Percentiles rank a stretch among this genome's conserved stretches.
Evolutionary conservation across 306 rosid genomes (phyloP).

Genomic region (Malus fusca): DNA sequence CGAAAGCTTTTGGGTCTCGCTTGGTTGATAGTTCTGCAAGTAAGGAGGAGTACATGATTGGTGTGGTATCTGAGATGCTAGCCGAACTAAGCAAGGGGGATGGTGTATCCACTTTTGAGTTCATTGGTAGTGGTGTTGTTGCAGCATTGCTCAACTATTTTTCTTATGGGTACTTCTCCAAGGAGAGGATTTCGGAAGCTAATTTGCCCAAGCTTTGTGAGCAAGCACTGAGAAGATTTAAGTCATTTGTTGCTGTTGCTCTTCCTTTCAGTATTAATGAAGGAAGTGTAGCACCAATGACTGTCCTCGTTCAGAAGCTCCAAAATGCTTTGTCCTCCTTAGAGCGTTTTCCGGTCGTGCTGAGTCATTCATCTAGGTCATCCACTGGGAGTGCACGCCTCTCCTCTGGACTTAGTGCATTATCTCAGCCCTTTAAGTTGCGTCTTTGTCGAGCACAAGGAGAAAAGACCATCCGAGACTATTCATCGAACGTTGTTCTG

Average conservation of each 20-base stretch:
- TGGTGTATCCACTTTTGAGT: constrained; percentile 98
- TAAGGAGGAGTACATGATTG: constrained; percentile 65
- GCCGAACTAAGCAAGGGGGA: constrained; percentile 90
- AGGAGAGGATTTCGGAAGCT: constrained; percentile 62
- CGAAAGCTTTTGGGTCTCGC: constrained; percentile 59
- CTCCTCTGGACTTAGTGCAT: constrained; percentile 87
- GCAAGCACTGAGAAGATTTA: constrained; percentile 75
- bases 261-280: constrained; percentile 46
- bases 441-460: constrained; percentile 96
- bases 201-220: constrained; percentile 77
- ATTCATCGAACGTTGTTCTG: constrained; percentile 85
- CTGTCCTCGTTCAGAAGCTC: constrained; percentile 87
- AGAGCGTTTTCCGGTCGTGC: constrained; percentile 94
- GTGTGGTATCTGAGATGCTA: constrained; percentile 77
- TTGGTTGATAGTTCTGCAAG: constrained; percentile 36
- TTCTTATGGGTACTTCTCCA: constrained; percentile 83
- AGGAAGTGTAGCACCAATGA: constrained; percentile 51
- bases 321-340: constrained; percentile 95
- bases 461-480: constrained; percentile 81
- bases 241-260: constrained; percentile 80
- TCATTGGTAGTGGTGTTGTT: constrained; percentile 93
- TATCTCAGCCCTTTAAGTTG: constrained; percentile 89
- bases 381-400: constrained; percentile 85
- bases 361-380: constrained; percentile 93
- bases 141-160: constrained; percentile 81